Base-by-base conservation (phyloP, 164 flowering plant species). In the Vitis amurensis region DNA sequence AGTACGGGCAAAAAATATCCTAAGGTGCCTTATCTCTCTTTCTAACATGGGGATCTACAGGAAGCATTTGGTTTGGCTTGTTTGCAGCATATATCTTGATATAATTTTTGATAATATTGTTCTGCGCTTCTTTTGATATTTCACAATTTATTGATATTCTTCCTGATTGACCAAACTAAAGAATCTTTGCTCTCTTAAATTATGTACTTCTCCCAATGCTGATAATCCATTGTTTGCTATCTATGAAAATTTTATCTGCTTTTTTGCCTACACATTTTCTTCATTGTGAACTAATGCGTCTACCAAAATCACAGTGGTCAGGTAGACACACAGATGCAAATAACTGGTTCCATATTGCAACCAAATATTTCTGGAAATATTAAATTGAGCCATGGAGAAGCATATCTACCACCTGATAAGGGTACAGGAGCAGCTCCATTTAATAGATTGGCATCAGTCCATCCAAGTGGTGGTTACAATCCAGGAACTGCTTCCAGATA, bases 321-420 rank as follows among this genome's bases (percentile, higher is more conserved):
- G 85, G 98, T 96, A 60, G 99, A 93, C 72, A 83, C 93, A 27
- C 91, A 88, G 84, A 68, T 96, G 84, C 98, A 89, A 78, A 82
- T 96, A 61, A 83, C 89, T 71, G 98, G 99, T 50, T 96, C 99
- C 47, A 93, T 96, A 71, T 67, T 93, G 84, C 97, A 96, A 76
- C 99, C 99, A 71, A 90, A 80, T 77, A 89, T 96, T 16, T 89
- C 97, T 72, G 99, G 99, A 55, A 92, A 86, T 71, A 91, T 93
- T 51, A 92, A 93, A 76, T 74, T 96, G 77, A 92, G 98, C 80
- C 95, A 88, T 61, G 99, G 99, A 71, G 99, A 96, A 84, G 97
- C 97, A 77, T 96, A 93, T 80, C 74, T 96, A 51, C 97, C 98
- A 9, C 99, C 93, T 73, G 99, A 96, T 76, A 96, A 92, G 84